These are phyloP conservation scores for Rhizoctonia solani DNA, from an alignment of 1,284 basidiomycete species.

Conservation along the genomic window DNA sequence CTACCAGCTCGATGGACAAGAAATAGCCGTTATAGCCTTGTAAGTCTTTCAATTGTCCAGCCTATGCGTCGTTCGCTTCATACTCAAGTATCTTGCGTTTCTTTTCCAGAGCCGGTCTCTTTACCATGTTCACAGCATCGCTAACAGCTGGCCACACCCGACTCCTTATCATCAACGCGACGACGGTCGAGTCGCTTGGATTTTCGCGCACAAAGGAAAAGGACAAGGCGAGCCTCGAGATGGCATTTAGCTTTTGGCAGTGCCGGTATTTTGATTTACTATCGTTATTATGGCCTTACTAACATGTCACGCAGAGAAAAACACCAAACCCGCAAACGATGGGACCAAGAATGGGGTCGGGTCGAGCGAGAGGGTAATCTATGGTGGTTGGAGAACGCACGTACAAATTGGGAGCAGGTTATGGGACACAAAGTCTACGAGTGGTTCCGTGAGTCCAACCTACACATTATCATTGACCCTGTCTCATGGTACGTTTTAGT, in stretches of 20 bases:
- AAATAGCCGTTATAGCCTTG: slow-evolving; percentile 68
- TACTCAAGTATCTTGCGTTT: not conserved
- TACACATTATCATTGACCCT: slow-evolving; percentile 15
- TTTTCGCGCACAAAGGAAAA: slow-evolving; percentile 61
- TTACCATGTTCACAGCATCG: slow-evolving; percentile 67
- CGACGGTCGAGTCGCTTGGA: slow-evolving; percentile 76
- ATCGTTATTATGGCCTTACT: not conserved
- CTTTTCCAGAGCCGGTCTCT: slow-evolving; percentile 58
- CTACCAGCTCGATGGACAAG: slow-evolving; percentile 60
- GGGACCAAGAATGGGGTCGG: slow-evolving; percentile 79
- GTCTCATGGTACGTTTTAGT: no score
- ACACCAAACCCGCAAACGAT: slow-evolving; percentile 48
- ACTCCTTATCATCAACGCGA: slow-evolving; percentile 66
- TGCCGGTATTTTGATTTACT: slow-evolving; percentile 50
- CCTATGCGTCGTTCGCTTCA: not conserved
- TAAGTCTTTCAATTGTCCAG: slow-evolving; percentile 44
- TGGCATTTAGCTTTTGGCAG: slow-evolving; percentile 53
- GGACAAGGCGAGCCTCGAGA: slow-evolving; percentile 58
- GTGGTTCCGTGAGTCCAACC: slow-evolving; percentile 69
- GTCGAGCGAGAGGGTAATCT: slow-evolving; percentile 75
- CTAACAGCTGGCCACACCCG: slow-evolving; percentile 64
- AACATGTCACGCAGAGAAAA: slow-evolving; percentile 11
- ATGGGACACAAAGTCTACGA: slow-evolving; percentile 68
- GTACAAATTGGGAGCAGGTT: slow-evolving; percentile 70
- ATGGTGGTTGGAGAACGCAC: slow-evolving; percentile 75